Conservation (phyloP, 805 yeast genomes). For the Zygosaccharomyces lentus region DNA sequence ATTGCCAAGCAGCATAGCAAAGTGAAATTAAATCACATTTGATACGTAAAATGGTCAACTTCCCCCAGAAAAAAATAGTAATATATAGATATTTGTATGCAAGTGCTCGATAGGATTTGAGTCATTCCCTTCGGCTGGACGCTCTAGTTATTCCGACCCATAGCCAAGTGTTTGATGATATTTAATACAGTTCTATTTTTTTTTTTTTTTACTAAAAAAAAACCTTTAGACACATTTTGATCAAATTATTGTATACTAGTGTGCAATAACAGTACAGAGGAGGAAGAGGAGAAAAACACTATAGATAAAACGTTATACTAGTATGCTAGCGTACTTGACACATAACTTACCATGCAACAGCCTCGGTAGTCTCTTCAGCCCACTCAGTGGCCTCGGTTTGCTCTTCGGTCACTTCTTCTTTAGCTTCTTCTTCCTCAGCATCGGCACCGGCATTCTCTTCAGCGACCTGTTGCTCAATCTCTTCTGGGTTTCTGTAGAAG, state of each 20-base stretch:
- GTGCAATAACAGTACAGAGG: conserved; percentile 20
- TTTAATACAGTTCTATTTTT: not conserved
- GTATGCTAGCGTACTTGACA: conserved; percentile 13
- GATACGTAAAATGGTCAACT: conserved; percentile 2
- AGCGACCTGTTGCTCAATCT: conserved; percentile 74
- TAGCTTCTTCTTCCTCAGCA: conserved; percentile 61
- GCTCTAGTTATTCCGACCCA: not conserved
- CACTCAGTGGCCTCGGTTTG: conserved; percentile 59
- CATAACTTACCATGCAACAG: conserved; percentile 30
- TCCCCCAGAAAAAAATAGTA: too few species aligned
- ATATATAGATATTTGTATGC: not conserved
- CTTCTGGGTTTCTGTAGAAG: conserved; percentile 99
- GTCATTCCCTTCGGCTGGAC: too few species aligned
- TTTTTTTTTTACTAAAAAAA: conserved; percentile 1
- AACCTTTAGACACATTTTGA: conserved; percentile 12
- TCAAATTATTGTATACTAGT: conserved; percentile 17
- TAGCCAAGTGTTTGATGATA: too few species aligned
- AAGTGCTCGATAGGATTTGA: too few species aligned
- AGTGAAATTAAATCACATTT: conserved; percentile 35
- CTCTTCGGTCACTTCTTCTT: conserved; percentile 75
- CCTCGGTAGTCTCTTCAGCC: conserved; percentile 46
- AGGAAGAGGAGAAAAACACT: conserved; percentile 16
- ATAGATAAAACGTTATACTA: conserved; percentile 20
- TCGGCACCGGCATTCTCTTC: conserved; percentile 72
- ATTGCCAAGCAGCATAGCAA: conserved; percentile 58